phyloP scores from a whole-genome alignment of 768 basidiomycete genomes.

The Amanita fuliginea region DNA sequence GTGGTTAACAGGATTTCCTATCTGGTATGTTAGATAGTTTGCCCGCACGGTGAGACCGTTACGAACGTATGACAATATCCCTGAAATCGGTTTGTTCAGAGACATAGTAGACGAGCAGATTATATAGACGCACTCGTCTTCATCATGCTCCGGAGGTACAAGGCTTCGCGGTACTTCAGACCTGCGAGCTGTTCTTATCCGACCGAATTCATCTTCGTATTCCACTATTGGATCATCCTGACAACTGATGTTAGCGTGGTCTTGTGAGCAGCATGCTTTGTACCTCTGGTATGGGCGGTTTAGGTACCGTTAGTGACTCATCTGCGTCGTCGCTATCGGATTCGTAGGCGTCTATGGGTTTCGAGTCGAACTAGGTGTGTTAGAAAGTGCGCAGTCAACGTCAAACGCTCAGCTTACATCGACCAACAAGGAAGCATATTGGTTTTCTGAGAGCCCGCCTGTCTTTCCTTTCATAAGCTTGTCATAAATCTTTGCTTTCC shows the following conservation, averaged over 20 bases:
- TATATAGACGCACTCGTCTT: slow-evolving; percentile 38
- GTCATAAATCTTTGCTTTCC: slow-evolving; percentile 75
- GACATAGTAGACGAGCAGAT: slow-evolving; percentile 7
- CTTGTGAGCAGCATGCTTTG: slow-evolving; percentile 5
- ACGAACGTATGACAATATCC: slow-evolving; percentile 49
- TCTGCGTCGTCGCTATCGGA: slow-evolving; percentile 71
- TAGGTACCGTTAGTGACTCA: slow-evolving; percentile 61
- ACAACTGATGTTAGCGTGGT: background rate
- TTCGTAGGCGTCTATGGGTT: slow-evolving; percentile 40
- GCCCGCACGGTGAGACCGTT: background rate
- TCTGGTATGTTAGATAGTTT: slow-evolving; percentile 4
- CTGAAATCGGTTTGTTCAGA: slow-evolving; percentile 18
- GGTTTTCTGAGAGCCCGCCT: slow-evolving; percentile 65
- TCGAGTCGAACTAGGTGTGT: slow-evolving; percentile 50
- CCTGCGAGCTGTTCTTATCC: slow-evolving; percentile 51
- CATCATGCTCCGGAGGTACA: slow-evolving; percentile 32
- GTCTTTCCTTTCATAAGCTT: slow-evolving; percentile 68
- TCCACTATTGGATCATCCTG: slow-evolving; percentile 75
- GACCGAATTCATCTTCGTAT: slow-evolving; percentile 82
- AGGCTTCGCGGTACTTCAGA: slow-evolving; percentile 74
- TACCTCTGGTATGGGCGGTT: slow-evolving; percentile 30
- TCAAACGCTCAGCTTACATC: slow-evolving; percentile 43
- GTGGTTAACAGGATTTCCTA: slow-evolving; percentile 74
- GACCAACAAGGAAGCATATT: slow-evolving; percentile 62
- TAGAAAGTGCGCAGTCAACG: background rate